Percentiles rank a stretch among this genome's conserved stretches.
Evolutionary conservation across 129 eudicot species (phyloP).

Genomic region (Escallonia herrerae): DNA sequence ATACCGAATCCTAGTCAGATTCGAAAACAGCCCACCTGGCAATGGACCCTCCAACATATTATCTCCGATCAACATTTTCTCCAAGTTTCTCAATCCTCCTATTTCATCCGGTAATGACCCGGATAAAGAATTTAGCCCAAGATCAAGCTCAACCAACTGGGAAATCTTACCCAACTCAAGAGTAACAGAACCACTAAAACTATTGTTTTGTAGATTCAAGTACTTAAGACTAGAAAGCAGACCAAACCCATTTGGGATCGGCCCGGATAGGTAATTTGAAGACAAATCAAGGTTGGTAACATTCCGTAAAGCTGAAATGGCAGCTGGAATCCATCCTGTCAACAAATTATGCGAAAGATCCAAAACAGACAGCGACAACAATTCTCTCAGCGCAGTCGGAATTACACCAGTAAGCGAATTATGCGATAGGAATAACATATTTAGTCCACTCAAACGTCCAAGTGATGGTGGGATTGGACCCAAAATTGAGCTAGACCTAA

Average conservation of each 20-base stretch:
- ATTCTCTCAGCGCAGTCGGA: constrained; percentile 41
- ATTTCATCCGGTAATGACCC: constrained; percentile 47
- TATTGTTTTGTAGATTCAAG: constrained; percentile 50
- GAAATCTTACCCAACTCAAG: constrained; percentile 47
- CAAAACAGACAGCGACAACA: constrained; percentile 29
- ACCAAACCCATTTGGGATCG: constrained; percentile 44
- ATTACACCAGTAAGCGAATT: constrained; percentile 52
- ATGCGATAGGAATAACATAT: constrained; percentile 27
- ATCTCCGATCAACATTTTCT: constrained; percentile 30
- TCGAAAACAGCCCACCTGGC: constrained; percentile 20
- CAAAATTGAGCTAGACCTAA: constrained; percentile 47
- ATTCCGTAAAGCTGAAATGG: constrained; percentile 40
- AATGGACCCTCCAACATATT: constrained; percentile 46
- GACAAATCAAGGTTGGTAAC: constrained; percentile 49
- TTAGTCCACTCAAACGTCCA: constrained; percentile 39
- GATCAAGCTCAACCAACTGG: constrained; percentile 51
- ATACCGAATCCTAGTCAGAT: constrained; percentile 22
- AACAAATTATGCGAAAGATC: constrained; percentile 53
- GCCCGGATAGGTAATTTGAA: constrained; percentile 60
- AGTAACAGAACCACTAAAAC: constrained; percentile 49
- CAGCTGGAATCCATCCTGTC: constrained; percentile 50
- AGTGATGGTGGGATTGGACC: constrained; percentile 61
- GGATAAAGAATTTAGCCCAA: constrained; percentile 38
- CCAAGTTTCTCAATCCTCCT: constrained; percentile 34
- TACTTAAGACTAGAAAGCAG: constrained; percentile 24